Evolutionary conservation across 1,284 basidiomycete species (phyloP).

Genomic region (Apiotrichum montevideense): DNA sequence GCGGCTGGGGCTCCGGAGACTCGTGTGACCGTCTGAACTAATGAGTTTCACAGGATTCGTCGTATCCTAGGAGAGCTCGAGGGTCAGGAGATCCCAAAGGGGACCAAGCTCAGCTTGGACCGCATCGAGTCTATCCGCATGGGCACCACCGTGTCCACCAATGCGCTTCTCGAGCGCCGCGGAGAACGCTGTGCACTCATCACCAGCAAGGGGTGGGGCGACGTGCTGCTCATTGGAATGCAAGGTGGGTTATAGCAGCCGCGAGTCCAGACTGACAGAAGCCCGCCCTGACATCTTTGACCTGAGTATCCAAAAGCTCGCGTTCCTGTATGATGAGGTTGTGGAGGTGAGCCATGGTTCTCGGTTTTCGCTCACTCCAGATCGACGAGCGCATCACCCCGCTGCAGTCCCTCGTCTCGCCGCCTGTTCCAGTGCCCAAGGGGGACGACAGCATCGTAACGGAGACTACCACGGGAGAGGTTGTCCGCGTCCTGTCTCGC

Average conservation of each 20-base stretch:
- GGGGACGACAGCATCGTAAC: slow-evolving; percentile 20
- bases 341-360: slow-evolving; percentile 57
- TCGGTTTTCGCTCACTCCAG: slow-evolving; percentile 15
- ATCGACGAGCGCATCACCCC: slow-evolving; percentile 86
- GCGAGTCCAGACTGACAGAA: slow-evolving; percentile 2
- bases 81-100: slow-evolving; percentile 61
- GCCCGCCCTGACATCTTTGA: slow-evolving; percentile 75
- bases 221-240: slow-evolving; percentile 35
- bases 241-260: slow-evolving; percentile 22
- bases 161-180: slow-evolving; percentile 88
- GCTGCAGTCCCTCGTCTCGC: slow-evolving; percentile 40
- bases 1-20: too few relatives aligned
- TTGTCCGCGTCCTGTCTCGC: slow-evolving; percentile 72
- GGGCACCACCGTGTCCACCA: slow-evolving; percentile 67
- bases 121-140: slow-evolving; percentile 37
- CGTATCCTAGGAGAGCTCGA: slow-evolving; percentile 76
- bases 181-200: slow-evolving; percentile 86
- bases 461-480: slow-evolving; percentile 59
- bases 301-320: slow-evolving; percentile 72
- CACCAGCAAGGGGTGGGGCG: slow-evolving; percentile 74
- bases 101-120: slow-evolving; percentile 52
- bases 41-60: slow-evolving; percentile 58
- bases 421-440: slow-evolving; percentile 15
- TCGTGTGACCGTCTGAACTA: too few relatives aligned
- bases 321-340: slow-evolving; percentile 73